These are phyloP conservation scores for Ceratonia siliqua DNA, from an alignment of 306 rosid genomes.

Conservation along the genomic window DNA sequence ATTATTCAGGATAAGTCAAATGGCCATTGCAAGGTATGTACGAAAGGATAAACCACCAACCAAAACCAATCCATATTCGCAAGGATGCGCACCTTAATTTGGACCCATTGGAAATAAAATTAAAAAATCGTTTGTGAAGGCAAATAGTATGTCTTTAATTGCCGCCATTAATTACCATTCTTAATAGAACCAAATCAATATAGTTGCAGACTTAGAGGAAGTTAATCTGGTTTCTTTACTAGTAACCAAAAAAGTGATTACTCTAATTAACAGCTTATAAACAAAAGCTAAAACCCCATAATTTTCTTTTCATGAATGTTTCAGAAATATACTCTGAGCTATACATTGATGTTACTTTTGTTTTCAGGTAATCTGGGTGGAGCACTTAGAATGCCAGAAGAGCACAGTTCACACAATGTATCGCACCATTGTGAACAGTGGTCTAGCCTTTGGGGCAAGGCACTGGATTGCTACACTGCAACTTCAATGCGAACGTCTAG, in stretches of 20 bases:
- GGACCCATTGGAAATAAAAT: background rate
- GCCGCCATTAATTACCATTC: background rate
- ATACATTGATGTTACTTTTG: background rate
- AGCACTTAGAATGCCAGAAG: slow-evolving; percentile 92
- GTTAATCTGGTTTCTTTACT: background rate
- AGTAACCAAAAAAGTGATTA: too few relatives aligned
- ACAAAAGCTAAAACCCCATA: background rate
- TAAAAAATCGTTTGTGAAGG: too few relatives aligned
- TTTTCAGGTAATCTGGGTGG: slow-evolving; percentile 87
- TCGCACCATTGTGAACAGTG: slow-evolving; percentile 74
- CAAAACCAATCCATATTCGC: background rate
- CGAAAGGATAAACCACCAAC: background rate
- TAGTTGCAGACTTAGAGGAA: background rate
- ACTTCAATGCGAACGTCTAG: slow-evolving; percentile 85
- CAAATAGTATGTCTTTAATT: background rate
- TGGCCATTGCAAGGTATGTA: slow-evolving; percentile 90
- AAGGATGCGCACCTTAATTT: background rate
- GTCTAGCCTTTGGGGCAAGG: slow-evolving; percentile 89
- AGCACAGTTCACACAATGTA: slow-evolving; percentile 71
- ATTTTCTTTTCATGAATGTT: background rate
- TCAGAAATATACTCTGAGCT: too few relatives aligned
- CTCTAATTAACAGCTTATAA: background rate
- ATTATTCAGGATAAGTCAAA: slow-evolving; percentile 90
- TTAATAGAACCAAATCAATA: background rate
- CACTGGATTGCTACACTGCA: slow-evolving; percentile 93